Conservation (phyloP, 495 filamentous ascomycete species). For the Penicillium ucsense region DNA sequence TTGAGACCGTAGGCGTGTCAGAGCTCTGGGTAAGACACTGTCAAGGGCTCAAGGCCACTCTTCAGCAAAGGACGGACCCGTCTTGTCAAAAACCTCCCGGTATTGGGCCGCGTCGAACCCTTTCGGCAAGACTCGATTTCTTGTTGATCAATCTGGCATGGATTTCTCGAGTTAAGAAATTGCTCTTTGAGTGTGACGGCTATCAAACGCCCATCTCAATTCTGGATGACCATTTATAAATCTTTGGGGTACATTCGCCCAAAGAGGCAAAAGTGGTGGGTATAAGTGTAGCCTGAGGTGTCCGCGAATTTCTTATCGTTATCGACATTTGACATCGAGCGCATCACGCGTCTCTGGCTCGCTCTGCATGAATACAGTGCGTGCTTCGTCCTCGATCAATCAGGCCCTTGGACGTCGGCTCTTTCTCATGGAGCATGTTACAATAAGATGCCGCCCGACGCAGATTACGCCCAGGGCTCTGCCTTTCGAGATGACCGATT, state of each 20-base stretch:
- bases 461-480: conserved; percentile 9
- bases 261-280: conserved; percentile 1
- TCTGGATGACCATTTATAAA: background rate
- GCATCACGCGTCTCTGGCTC: background rate
- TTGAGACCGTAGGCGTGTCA: no score
- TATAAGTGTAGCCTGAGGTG: conserved; percentile 17
- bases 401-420: background rate
- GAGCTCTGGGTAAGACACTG: no score
- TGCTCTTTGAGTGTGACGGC: no score
- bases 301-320: conserved; percentile 6
- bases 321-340: background rate
- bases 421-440: conserved; percentile 7
- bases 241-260: background rate
- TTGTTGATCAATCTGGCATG: no score
- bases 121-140: no score
- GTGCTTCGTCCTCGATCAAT: background rate
- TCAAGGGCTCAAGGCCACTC: no score
- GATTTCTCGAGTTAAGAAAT: no score
- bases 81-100: no score
- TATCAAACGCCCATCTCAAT: background rate
- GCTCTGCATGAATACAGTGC: background rate
- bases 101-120: no score
- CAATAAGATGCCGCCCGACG: conserved; percentile 18
- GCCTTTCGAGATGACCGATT: conserved; percentile 11
- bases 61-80: no score